Base-by-base conservation (phyloP, 352 stramenopile species). In the Saprolegnia parasitica region DNA sequence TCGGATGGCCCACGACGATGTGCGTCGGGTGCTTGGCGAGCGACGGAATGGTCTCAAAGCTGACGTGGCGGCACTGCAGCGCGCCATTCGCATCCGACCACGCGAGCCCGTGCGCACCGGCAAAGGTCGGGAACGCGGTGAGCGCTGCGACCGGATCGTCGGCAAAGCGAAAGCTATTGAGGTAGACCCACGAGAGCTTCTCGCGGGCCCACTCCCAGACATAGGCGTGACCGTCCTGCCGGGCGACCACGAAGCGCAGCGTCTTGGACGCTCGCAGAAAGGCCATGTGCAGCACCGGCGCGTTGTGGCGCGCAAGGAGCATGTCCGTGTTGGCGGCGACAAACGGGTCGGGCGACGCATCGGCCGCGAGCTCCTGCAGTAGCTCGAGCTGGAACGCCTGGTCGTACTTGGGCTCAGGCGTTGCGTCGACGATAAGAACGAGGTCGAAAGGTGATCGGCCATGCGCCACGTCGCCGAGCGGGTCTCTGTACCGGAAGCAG, bases 141-240 rank as follows among this genome's bases (percentile, higher is more conserved):
- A 40, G 29, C 16, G 39, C 75, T 47, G 58, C 6, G 37, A 37
- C 49, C 10, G 29, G 24, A 32, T 94, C 92, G 62, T 88, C 79
- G 20, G 93, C 71, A 45, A 93, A 91, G 70, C 81, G 88, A 57
- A 93, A 84, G 39, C 77, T 74, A 71, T 93, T 96, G 16, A 94
- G 70, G 76, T 88, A 96, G 11, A 81, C 86, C 87, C 86, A 96
- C 60, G 86, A 80, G 60, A 85, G 78, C 42, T 91, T 68, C 72
- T 96, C 86, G 8, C 72, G 74, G 46, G 86, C 79, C 87, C 87
- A 96, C 56, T 96, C 86, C 87, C 87, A 95, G 21, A 94, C 63
- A 73, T 87, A 92, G 40, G 79, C 84, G 76, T 88, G 81, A 26
- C 87, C 87, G 65, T 95, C 87, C 60, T 91, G 81, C 20, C 82